These are phyloP conservation scores for Cutaneotrichosporon daszewskae DNA, from an alignment of 1,284 basidiomycete species.

Conservation along the genomic window DNA sequence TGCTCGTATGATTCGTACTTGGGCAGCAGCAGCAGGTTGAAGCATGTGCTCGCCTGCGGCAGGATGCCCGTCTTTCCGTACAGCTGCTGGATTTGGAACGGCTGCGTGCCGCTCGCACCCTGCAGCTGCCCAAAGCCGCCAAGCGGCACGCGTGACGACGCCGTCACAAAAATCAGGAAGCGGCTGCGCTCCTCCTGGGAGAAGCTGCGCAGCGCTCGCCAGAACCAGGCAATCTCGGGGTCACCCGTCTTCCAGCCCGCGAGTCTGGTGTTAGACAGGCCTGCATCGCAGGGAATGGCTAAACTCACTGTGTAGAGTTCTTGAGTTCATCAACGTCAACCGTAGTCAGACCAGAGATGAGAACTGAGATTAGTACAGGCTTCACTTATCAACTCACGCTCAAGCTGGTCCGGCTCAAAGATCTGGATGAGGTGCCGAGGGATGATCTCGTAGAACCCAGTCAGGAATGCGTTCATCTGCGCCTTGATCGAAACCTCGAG, in stretches of 20 bases:
- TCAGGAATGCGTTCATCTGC: slow-evolving; percentile 86
- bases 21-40: slow-evolving; percentile 64
- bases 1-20: slow-evolving; percentile 91
- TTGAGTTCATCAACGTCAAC: slow-evolving; percentile 99
- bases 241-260: slow-evolving; percentile 55
- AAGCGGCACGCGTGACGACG: slow-evolving; percentile 85
- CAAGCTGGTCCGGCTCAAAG: slow-evolving; percentile 97
- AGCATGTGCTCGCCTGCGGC: slow-evolving; percentile 47
- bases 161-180: slow-evolving; percentile 92
- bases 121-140: slow-evolving; percentile 89
- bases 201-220: slow-evolving; percentile 96
- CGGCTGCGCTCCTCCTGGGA: slow-evolving; percentile 95
- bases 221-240: slow-evolving; percentile 97
- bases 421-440: slow-evolving; percentile 50
- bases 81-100: slow-evolving; percentile 92
- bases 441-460: slow-evolving; percentile 80
- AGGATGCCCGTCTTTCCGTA: slow-evolving; percentile 44
- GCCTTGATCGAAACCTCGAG: slow-evolving; percentile 91
- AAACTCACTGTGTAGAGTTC: slow-evolving; percentile 61
- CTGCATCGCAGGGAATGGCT: too few relatives aligned
- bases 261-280: too few relatives aligned
- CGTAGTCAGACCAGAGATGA: slow-evolving; percentile 96
- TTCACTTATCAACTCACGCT: slow-evolving; percentile 51
- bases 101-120: slow-evolving; percentile 88
- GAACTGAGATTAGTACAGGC: slow-evolving; percentile 52